Evolutionary conservation across 257 asterid genomes (phyloP).

Genomic region (Coffea canephora): DNA sequence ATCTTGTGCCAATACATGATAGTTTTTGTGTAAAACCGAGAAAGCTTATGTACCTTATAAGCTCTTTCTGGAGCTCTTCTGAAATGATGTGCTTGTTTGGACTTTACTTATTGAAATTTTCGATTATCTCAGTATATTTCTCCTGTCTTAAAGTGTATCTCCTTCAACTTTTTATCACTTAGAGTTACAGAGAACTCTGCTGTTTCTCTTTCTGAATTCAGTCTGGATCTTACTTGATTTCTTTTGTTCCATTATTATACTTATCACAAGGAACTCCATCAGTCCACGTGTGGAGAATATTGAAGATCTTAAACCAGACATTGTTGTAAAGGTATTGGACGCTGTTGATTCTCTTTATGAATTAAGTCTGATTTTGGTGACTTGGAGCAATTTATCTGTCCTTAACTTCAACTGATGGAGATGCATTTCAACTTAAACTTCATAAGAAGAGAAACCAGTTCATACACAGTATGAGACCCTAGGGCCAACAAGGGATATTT

Average conservation of each 20-base stretch:
- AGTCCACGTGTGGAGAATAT: slow-evolving; percentile 44
- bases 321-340: slow-evolving; percentile 64
- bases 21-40: too few species aligned
- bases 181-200: not conserved
- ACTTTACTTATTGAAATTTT: not conserved
- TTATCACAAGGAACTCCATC: slow-evolving; percentile 41
- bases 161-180: not conserved
- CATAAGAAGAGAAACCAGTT: not conserved
- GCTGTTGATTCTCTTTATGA: not conserved
- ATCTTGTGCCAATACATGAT: too few species aligned
- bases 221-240: not conserved
- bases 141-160: not conserved
- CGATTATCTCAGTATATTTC: not conserved
- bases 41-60: too few species aligned
- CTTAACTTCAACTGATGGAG: not conserved
- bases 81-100: too few species aligned
- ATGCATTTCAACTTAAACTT: not conserved
- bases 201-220: slow-evolving; percentile 3
- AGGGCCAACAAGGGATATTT: not conserved
- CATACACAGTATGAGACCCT: not conserved
- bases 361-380: not conserved
- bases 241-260: not conserved
- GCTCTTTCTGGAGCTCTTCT: too few species aligned
- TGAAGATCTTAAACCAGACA: slow-evolving; percentile 71
- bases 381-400: not conserved